These are phyloP conservation scores for Trametes maxima DNA, from an alignment of 768 basidiomycete species.

Conservation along the genomic window DNA sequence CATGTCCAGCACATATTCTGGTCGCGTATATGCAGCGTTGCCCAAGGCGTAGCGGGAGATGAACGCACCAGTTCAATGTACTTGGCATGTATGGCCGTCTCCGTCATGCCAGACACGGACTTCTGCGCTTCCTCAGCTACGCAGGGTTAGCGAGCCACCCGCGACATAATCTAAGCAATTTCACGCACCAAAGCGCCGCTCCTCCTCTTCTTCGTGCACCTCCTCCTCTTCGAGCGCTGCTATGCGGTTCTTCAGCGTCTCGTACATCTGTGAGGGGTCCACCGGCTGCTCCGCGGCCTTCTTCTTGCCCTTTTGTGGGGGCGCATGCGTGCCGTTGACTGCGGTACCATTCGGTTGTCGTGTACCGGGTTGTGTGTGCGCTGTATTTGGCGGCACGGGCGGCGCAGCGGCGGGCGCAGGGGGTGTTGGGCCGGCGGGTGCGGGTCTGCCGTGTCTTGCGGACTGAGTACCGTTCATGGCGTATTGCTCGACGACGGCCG, in stretches of 20 bases:
- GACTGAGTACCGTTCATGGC: constrained; percentile 28
- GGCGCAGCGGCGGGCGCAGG: constrained; percentile 62
- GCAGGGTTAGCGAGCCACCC: constrained; percentile 14
- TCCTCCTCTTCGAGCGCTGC: constrained; percentile 89
- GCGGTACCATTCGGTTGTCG: constrained; percentile 30
- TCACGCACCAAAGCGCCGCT: constrained; percentile 69
- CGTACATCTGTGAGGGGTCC: constrained; percentile 87
- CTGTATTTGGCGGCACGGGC: constrained; percentile 54
- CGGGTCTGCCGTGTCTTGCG: constrained; percentile 31
- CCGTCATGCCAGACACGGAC: constrained; percentile 79
- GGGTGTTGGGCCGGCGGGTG: constrained; percentile 36
- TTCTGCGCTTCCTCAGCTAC: constrained; percentile 88
- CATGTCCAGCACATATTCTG: no score
- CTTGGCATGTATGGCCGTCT: constrained; percentile 81
- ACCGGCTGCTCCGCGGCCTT: constrained; percentile 73
- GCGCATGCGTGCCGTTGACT: constrained; percentile 28
- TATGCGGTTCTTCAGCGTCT: constrained; percentile 85
- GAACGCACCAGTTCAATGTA: constrained; percentile 82
- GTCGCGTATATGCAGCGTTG: not conserved
- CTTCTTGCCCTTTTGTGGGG: constrained; percentile 52
- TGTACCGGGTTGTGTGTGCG: constrained; percentile 37
- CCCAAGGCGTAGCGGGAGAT: constrained; percentile 22
- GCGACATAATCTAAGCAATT: constrained; percentile 21
- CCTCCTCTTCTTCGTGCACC: constrained; percentile 86
- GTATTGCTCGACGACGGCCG: constrained; percentile 4